Evolutionary conservation across 78 protist genomes (phyloP).

Genomic region (Dictyostelium intermedium): DNA sequence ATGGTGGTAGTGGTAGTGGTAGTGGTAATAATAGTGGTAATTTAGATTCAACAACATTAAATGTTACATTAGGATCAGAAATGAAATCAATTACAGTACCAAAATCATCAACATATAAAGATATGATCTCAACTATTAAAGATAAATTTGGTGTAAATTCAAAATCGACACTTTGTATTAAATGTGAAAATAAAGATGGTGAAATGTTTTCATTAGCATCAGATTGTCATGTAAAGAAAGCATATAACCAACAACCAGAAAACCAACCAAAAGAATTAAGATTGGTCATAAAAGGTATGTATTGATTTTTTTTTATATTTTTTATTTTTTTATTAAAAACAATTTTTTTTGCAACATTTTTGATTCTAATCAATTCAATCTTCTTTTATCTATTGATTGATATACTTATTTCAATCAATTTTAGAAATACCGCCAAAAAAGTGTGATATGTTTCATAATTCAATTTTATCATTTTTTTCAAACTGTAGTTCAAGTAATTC

Average conservation of each 20-base stretch:
- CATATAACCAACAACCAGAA: conserved; percentile 16
- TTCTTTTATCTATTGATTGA: not conserved
- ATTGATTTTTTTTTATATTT: not conserved
- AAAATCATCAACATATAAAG: conserved; percentile 31
- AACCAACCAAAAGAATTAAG: not conserved
- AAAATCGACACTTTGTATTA: conserved; percentile 36
- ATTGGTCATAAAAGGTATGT: conserved; percentile 60
- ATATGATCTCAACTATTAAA: conserved; percentile 21
- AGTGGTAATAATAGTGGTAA: not conserved
- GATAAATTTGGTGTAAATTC: conserved; percentile 48
- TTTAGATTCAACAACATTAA: conserved; percentile 25
- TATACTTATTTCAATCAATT: not conserved
- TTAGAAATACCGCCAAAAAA: conserved; percentile 1
- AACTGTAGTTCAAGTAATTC: not conserved
- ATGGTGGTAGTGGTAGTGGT: not conserved
- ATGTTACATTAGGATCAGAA: conserved; percentile 35
- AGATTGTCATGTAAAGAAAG: conserved; percentile 63
- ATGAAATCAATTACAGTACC: conserved; percentile 8
- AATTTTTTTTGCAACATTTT: not conserved
- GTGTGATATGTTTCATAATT: not conserved
- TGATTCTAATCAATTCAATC: not conserved
- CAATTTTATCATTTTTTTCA: not conserved
- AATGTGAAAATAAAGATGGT: conserved; percentile 49
- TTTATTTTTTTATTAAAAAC: too few species aligned
- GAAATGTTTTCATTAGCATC: conserved; percentile 43